Base-by-base conservation (phyloP, 331 rosid genomes). In the Malus hybrid region DNA sequence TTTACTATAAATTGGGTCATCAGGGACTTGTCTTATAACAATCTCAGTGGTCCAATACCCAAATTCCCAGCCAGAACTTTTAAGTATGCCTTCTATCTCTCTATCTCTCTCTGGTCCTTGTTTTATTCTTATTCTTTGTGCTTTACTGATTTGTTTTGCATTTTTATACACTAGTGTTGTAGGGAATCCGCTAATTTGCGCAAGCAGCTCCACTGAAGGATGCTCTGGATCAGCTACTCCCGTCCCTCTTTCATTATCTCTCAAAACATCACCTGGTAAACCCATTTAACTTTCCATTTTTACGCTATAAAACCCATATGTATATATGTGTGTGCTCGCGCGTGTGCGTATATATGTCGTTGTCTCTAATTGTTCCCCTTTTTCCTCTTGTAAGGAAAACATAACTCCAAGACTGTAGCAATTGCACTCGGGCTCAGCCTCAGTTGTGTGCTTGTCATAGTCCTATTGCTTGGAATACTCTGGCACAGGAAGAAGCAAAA, bases 21-120 rank as follows among this genome's bases (percentile, higher is more conserved):
- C 95, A 94, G 99, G 91, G 99, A 94, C 88, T 86, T 94, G 88
- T 94, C 99, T 78, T 94, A 76, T 80, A 94, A 94, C 88, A 92
- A 92, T 90, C 97, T 94, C 55, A 87, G 91, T 83, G 97, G 97
- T 80, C 92, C 97, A 73, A 89, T 94, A 77, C 97, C 97, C 55
- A 93, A 90, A 85, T 87, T 85, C 74, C 97, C 96, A 50, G 92
- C 97, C 70, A 90, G 92, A 83, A 82, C 99, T 54, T 90, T 94
- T 89, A 92, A 92, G 99, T 92, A 89, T 78, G 83, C n/a, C 54
- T 11, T 36, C 29, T 28, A 28, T 28, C 29, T 28, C 29, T 28
- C 52, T 29, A 33, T 36, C 69, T 60, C 60, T 48, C 20, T 76
- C 20, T 32, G 18, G 68, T 71, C 52, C 60, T 18, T 74, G 57